Percentiles rank a stretch among this genome's conserved stretches.
Evolutionary conservation across 2,329 filamentous ascomycete genomes (phyloP).

Genomic region (Cladophialophora psammophila): DNA sequence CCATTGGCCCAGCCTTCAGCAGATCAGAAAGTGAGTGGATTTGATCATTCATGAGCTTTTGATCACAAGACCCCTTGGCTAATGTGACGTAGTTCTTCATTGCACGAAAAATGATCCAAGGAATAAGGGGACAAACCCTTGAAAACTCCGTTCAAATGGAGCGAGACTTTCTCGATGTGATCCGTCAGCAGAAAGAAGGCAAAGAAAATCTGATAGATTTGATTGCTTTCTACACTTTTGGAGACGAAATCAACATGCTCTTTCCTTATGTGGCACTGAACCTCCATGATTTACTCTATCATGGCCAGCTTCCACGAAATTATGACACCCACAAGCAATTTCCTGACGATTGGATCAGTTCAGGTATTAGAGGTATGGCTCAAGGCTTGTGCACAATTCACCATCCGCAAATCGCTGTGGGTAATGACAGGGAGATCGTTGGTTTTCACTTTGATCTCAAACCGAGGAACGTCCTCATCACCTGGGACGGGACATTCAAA

Average conservation of each 20-base stretch:
- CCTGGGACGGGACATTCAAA: conserved; percentile 5
- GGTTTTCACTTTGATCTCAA: conserved; percentile 10
- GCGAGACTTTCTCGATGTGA: conserved; percentile 13
- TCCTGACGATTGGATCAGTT: conserved; percentile 12
- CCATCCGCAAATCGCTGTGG: not conserved
- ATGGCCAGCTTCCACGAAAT: not conserved
- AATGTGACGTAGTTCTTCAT: conserved; percentile 2
- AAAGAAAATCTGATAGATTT: conserved; percentile 11
- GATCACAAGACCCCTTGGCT: not conserved
- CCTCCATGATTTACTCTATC: conserved; percentile 10
- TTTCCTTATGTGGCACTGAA: conserved; percentile 8
- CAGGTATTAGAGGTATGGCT: conserved; percentile 7
- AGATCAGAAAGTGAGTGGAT: conserved; percentile 9
- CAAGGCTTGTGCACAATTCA: conserved; percentile 8
- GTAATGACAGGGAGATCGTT: conserved; percentile 2
- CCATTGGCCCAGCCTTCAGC: not conserved
- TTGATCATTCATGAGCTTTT: not conserved
- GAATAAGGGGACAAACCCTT: not conserved
- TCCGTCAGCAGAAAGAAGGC: conserved; percentile 3
- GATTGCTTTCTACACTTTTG: conserved; percentile 13
- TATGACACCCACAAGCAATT: not conserved
- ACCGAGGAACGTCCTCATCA: conserved; percentile 10
- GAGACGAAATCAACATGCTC: conserved; percentile 10
- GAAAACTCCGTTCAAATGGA: conserved; percentile 9
- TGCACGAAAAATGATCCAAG: conserved; percentile 12